A percentile compares a stretch with the other conserved stretches of the same genome.
Evolutionary conservation across 768 basidiomycete genomes (phyloP).

Genomic region (Amanita muscaria): DNA sequence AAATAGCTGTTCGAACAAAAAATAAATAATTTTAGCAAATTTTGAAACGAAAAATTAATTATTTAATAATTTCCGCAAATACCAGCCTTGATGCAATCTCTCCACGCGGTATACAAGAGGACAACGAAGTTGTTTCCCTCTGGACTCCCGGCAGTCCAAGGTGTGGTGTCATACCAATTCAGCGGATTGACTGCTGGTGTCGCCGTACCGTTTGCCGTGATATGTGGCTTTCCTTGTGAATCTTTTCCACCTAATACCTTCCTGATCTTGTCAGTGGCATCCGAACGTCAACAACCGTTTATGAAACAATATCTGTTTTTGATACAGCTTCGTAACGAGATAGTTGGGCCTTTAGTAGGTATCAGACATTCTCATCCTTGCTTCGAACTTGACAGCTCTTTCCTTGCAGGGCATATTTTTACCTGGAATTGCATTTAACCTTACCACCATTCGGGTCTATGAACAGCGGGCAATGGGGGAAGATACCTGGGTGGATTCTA

Average conservation of each 20-base stretch:
- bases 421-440: too few species aligned
- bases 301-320: constrained; percentile 10
- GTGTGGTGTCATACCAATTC: constrained; percentile 21
- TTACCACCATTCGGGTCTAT: too few species aligned
- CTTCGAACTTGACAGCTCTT: too few species aligned
- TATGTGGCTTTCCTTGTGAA: constrained; percentile 16
- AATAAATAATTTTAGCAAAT: too few species aligned
- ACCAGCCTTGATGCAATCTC: constrained; percentile 25
- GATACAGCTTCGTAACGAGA: constrained; percentile 24
- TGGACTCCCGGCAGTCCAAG: constrained; percentile 26
- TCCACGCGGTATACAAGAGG: constrained; percentile 30
- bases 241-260: constrained; percentile 18
- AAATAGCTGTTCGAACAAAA: too few species aligned
- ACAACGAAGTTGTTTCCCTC: constrained; percentile 30
- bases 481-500: too few species aligned
- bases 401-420: too few species aligned
- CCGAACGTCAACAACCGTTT: constrained; percentile 20
- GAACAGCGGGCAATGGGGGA: too few species aligned
- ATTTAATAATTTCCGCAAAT: too few species aligned
- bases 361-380: too few species aligned
- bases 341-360: too few species aligned
- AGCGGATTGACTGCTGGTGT: constrained; percentile 30
- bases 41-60: too few species aligned
- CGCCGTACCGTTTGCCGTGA: constrained; percentile 21
- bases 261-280: constrained; percentile 20